Percentiles rank a stretch among this genome's conserved stretches.
These are phyloP conservation scores for Diaporthe sp. DNA, from an alignment of 2,329 filamentous ascomycete genomes.

Conservation along the genomic window DNA sequence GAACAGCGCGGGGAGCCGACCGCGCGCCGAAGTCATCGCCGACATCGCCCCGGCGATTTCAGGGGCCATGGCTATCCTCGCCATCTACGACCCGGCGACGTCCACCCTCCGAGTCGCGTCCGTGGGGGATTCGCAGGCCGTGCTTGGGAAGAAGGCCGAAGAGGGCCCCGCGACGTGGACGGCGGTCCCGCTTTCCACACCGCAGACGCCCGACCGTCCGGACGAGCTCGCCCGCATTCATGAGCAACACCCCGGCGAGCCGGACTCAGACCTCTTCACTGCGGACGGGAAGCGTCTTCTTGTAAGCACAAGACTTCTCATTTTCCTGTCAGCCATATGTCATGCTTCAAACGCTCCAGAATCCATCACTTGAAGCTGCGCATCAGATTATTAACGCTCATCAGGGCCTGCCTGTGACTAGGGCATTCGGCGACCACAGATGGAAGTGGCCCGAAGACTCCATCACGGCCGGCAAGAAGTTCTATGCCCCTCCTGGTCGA, in stretches of 20 bases:
- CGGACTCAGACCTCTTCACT: constrained; percentile 59
- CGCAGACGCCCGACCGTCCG: constrained; percentile 75
- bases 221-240: constrained; percentile 68
- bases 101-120: constrained; percentile 72
- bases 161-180: constrained; percentile 57
- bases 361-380: too few relatives aligned
- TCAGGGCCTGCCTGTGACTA: constrained; percentile 71
- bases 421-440: constrained; percentile 76
- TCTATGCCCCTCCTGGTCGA: constrained; percentile 60
- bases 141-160: constrained; percentile 63
- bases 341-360: too few relatives aligned
- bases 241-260: constrained; percentile 72
- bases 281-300: constrained; percentile 68
- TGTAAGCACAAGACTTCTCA: too few relatives aligned
- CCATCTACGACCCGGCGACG: constrained; percentile 68
- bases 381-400: too few relatives aligned
- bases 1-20: constrained; percentile 44
- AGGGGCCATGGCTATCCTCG: constrained; percentile 74
- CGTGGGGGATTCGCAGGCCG: constrained; percentile 76
- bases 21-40: constrained; percentile 46
- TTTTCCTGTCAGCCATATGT: too few relatives aligned
- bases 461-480: constrained; percentile 52
- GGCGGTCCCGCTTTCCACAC: constrained; percentile 67
- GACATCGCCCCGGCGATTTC: constrained; percentile 53
- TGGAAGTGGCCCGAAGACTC: constrained; percentile 75